These are phyloP conservation scores for Lyophyllum semitale DNA, from an alignment of 768 basidiomycete genomes.

Conservation along the genomic window DNA sequence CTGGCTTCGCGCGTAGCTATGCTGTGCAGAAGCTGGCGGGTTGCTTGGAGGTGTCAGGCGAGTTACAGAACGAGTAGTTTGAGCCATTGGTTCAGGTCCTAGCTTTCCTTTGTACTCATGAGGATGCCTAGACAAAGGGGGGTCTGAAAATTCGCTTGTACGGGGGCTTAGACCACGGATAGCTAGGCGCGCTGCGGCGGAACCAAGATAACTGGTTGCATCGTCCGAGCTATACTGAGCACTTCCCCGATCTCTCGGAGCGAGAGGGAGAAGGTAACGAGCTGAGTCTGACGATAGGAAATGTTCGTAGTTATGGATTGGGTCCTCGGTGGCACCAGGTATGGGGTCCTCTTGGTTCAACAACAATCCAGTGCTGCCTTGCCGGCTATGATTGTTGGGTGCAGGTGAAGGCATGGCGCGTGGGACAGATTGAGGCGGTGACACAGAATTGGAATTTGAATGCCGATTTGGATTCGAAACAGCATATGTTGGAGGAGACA, in stretches of 20 bases:
- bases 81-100: background rate
- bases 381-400: conserved; percentile 12
- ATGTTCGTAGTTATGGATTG: background rate
- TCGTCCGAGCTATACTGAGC: conserved; percentile 21
- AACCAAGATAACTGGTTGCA: conserved; percentile 17
- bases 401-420: conserved; percentile 24
- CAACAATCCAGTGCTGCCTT: conserved; percentile 20
- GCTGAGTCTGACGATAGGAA: conserved; percentile 1
- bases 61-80: conserved; percentile 17
- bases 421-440: conserved; percentile 26
- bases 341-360: conserved; percentile 19
- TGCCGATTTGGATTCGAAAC: conserved; percentile 25
- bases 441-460: conserved; percentile 16
- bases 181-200: conserved; percentile 21
- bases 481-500: conserved; percentile 32
- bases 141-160: conserved; percentile 11
- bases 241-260: conserved; percentile 21
- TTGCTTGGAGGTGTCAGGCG: conserved; percentile 28
- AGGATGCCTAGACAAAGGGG: background rate
- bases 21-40: conserved; percentile 12
- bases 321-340: background rate
- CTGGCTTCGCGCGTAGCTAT: conserved; percentile 11
- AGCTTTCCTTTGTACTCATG: background rate
- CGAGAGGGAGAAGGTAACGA: conserved; percentile 2
- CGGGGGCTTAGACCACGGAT: conserved; percentile 24